Evolutionary conservation across 352 stramenopile species (phyloP).

Genomic region (Phytophthora vignae): DNA sequence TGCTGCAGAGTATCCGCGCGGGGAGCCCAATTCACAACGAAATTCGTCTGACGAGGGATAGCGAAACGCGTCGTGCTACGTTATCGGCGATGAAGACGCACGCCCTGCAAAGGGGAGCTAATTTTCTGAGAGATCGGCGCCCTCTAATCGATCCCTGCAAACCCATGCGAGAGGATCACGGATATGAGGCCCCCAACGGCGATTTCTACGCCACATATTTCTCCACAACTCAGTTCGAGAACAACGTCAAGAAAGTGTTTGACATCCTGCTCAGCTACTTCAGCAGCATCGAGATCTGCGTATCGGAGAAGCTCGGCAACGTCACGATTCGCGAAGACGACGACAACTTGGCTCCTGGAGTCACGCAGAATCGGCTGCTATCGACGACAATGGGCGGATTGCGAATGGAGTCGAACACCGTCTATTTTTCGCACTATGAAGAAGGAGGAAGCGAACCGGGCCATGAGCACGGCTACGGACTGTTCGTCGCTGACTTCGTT

Average conservation of each 20-base stretch:
- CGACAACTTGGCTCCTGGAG: slow-evolving; percentile 31
- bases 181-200: slow-evolving; percentile 30
- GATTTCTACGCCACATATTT: slow-evolving; percentile 38
- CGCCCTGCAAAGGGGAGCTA: slow-evolving; percentile 25
- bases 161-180: slow-evolving; percentile 38
- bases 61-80: slow-evolving; percentile 1
- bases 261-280: slow-evolving; percentile 46
- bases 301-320: slow-evolving; percentile 55
- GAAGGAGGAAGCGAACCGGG: slow-evolving; percentile 17
- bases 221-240: slow-evolving; percentile 36
- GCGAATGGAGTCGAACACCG: slow-evolving; percentile 50
- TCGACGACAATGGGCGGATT: slow-evolving; percentile 30
- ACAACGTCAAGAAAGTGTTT: slow-evolving; percentile 51
- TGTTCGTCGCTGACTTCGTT: slow-evolving; percentile 52
- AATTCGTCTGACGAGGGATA: slow-evolving; percentile 25
- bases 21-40: slow-evolving; percentile 41
- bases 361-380: slow-evolving; percentile 49
- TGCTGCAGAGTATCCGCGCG: slow-evolving; percentile 36
- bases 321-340: slow-evolving; percentile 59
- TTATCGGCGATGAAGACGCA: slow-evolving; percentile 27
- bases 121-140: slow-evolving; percentile 32
- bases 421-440: slow-evolving; percentile 46
- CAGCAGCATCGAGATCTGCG: slow-evolving; percentile 53
- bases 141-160: slow-evolving; percentile 33
- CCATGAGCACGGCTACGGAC: slow-evolving; percentile 27